Evolutionary conservation across 106 monocot species (phyloP), one percentile per base, ranked within the genome.

Genomic region (Triglochin maritima): DNA sequence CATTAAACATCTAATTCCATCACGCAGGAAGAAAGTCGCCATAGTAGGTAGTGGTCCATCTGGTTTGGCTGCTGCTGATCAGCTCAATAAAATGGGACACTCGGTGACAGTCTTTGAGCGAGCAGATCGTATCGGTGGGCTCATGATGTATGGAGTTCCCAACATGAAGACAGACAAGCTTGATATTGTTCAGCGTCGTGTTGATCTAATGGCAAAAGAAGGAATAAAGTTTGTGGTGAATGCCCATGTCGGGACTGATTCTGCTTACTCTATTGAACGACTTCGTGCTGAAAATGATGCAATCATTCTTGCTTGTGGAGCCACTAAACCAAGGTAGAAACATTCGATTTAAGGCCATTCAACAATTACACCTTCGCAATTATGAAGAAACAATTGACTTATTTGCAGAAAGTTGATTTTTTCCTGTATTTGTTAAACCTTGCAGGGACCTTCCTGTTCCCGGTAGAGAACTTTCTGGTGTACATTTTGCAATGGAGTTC

Each of bases 111-210:
- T 98, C 42, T 92, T 73, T 69, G 98, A 98, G 68, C 91, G 98
- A 49, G 77, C 98, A 62, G 98, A 98, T 52, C 91, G 98, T 17
- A 86, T 98, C 63, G 98, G 98, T 5, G 98, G 98, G 15, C 74
- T 98, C 49, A 98, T 98, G 98, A 92, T 98, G 98, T 98, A 98
- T 71, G 98, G 98, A 15, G 98, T 98, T 74, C 98, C 98, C 45
- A 98, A 98, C 81, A 98, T 98, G 98, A 98, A 98, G 75, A 69
- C 98, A 5, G 98, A 89, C 67, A 98, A 98, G 68, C 63, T 82
- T 51, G 86, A 82, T 41, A 66, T 98, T 72, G 98, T 98, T 57
- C 92, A 92, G 66, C 88, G 98, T 3, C 98, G 92, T 66, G 98
- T 92, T 8, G 75, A 98, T 59, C 85, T 98, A 61, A 88, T 98